These are phyloP conservation scores for Botrytis medusae DNA, from an alignment of 2,329 filamentous ascomycete species.

Conservation along the genomic window DNA sequence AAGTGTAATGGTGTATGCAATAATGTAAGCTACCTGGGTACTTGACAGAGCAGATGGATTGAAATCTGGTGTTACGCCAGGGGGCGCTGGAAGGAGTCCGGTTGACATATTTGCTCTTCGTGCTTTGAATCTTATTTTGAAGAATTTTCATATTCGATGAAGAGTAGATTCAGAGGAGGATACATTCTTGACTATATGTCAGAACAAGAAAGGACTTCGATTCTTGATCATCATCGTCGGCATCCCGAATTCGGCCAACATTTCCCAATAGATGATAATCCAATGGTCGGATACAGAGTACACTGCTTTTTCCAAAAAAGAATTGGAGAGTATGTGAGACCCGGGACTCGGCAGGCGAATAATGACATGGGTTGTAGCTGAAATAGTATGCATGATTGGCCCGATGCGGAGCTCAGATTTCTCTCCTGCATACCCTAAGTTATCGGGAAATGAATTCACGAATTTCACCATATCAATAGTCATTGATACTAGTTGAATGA, in stretches of 20 bases:
- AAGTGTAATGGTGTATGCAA: slow-evolving; percentile 3
- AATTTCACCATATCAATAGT: not conserved
- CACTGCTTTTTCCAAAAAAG: not conserved
- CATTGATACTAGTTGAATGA: not conserved
- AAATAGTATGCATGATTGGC: not conserved
- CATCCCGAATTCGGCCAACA: not conserved
- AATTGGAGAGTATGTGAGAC: not conserved
- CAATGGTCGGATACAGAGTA: not conserved
- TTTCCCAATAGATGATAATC: not conserved
- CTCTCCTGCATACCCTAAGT: not conserved
- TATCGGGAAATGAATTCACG: not conserved
- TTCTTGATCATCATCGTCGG: not conserved
- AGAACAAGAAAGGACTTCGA: not conserved
- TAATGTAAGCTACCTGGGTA: not conserved
- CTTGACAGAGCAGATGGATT: not conserved
- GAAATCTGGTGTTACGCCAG: not conserved
- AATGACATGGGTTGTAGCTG: not conserved
- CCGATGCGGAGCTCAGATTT: not conserved
- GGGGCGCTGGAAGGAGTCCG: slow-evolving; percentile 4
- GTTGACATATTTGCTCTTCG: not conserved
- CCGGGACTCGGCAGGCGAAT: not conserved
- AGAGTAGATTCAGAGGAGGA: not conserved
- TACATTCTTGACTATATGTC: not conserved
- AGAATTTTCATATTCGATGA: not conserved
- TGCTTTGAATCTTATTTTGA: not conserved